Conservation (phyloP, 495 filamentous ascomycete species). For the Thozetella sp. region DNA sequence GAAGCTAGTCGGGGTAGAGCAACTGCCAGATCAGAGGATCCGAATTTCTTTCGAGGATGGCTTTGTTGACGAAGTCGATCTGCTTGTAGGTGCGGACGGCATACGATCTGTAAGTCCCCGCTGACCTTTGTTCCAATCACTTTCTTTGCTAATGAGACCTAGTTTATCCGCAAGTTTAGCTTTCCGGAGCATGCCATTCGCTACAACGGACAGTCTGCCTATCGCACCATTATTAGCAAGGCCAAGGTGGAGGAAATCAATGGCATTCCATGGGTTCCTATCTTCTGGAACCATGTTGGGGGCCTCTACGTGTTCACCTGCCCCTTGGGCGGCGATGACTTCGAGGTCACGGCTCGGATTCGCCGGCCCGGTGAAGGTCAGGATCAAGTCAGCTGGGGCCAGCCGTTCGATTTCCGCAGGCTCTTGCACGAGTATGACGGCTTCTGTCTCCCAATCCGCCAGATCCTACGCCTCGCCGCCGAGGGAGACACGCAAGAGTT, state of each 20-base stretch:
- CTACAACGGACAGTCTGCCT: slow-evolving; percentile 24
- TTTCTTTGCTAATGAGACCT: not conserved
- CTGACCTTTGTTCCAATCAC: not conserved
- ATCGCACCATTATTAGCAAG: slow-evolving; percentile 20
- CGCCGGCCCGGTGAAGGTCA: slow-evolving; percentile 10
- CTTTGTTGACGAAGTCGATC: slow-evolving; percentile 18
- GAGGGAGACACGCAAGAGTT: slow-evolving; percentile 20
- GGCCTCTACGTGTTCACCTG: slow-evolving; percentile 24
- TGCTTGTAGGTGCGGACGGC: slow-evolving; percentile 27
- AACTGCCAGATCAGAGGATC: not conserved
- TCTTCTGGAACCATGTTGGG: slow-evolving; percentile 26
- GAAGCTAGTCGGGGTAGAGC: slow-evolving; percentile 10
- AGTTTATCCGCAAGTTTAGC: slow-evolving; percentile 23
- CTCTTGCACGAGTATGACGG: slow-evolving; percentile 15
- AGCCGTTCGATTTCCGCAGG: slow-evolving; percentile 13
- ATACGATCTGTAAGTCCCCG: slow-evolving; percentile 21
- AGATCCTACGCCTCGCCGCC: slow-evolving; percentile 13
- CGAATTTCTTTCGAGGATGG: slow-evolving; percentile 22
- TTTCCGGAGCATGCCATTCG: slow-evolving; percentile 23
- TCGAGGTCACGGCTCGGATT: slow-evolving; percentile 21
- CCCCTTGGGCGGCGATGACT: slow-evolving; percentile 19
- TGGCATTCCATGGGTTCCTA: slow-evolving; percentile 20
- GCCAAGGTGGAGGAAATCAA: slow-evolving; percentile 17
- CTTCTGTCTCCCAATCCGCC: slow-evolving; percentile 18
- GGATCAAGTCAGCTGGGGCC: slow-evolving; percentile 23